Conservation (phyloP, 1,284 basidiomycete species). For the Ustilago tritici region DNA sequence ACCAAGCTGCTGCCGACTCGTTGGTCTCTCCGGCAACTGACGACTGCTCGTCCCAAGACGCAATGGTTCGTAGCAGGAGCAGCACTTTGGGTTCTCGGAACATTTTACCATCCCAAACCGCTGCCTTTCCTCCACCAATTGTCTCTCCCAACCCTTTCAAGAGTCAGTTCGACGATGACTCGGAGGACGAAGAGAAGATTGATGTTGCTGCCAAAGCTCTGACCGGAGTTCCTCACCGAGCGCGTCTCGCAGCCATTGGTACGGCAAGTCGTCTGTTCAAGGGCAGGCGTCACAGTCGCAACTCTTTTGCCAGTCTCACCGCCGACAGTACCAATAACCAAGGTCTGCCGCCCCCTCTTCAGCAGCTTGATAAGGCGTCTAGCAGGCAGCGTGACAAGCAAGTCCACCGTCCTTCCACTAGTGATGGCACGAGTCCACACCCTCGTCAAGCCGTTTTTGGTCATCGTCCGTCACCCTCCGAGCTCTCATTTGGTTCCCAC, state of each 20-base stretch:
- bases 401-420: constrained; percentile 6
- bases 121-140: neutral
- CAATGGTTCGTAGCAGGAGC: constrained; percentile 1
- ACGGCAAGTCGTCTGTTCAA: constrained; percentile 46
- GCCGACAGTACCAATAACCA: neutral
- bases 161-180: constrained; percentile 48
- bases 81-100: constrained; percentile 13
- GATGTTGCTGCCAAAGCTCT: constrained; percentile 1
- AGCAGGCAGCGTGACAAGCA: neutral
- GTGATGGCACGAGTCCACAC: constrained; percentile 19
- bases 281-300: constrained; percentile 21
- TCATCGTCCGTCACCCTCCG: constrained; percentile 27
- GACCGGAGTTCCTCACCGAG: constrained; percentile 13
- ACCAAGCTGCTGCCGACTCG: neutral
- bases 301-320: constrained; percentile 4
- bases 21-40: neutral
- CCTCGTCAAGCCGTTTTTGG: constrained; percentile 35
- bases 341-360: neutral
- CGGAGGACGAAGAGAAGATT: constrained; percentile 46
- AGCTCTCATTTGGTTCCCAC: constrained; percentile 2
- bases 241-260: constrained; percentile 37
- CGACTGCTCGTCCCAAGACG: neutral
- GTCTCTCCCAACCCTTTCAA: constrained; percentile 15
- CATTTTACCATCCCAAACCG: neutral
- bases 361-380: constrained; percentile 1